Evolutionary conservation across 768 basidiomycete species (phyloP).

Genomic region (Melanogaster broomeanus): DNA sequence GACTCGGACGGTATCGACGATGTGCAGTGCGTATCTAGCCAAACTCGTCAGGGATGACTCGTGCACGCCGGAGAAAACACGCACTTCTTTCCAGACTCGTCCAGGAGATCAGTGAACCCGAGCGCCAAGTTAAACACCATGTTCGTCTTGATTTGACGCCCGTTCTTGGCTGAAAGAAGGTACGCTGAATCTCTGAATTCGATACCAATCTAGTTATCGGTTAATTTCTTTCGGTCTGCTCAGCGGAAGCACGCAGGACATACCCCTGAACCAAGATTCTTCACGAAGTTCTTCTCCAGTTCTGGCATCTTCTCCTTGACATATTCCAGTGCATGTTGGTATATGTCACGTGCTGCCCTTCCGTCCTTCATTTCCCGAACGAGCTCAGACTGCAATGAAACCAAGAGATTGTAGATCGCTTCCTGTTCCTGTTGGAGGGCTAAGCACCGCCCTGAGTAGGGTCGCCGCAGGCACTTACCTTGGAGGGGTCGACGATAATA

Average conservation of each 20-base stretch:
- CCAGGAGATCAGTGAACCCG: constrained; percentile 82
- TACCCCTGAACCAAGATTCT: constrained; percentile 90
- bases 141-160: constrained; percentile 63
- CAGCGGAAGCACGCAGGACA: constrained; percentile 24
- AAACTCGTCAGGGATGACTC: not conserved
- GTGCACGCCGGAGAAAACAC: constrained; percentile 14
- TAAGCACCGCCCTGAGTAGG: not conserved
- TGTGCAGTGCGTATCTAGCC: constrained; percentile 79
- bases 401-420: constrained; percentile 75
- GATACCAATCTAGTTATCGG: constrained; percentile 75
- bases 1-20: constrained; percentile 87
- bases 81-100: constrained; percentile 78
- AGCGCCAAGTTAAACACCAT: constrained; percentile 88
- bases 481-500: constrained; percentile 92
- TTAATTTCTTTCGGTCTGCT: not conserved
- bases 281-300: constrained; percentile 81
- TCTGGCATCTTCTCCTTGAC: constrained; percentile 80
- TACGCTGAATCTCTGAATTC: constrained; percentile 93
- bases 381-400: constrained; percentile 77
- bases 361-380: constrained; percentile 80
- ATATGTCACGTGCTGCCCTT: constrained; percentile 73
- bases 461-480: constrained; percentile 43
- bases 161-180: constrained; percentile 80
- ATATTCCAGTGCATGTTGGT: constrained; percentile 69
- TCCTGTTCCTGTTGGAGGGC: constrained; percentile 76